Conservation (phyloP, 2,329 filamentous ascomycete genomes). For the Talaromyces sp. region DNA sequence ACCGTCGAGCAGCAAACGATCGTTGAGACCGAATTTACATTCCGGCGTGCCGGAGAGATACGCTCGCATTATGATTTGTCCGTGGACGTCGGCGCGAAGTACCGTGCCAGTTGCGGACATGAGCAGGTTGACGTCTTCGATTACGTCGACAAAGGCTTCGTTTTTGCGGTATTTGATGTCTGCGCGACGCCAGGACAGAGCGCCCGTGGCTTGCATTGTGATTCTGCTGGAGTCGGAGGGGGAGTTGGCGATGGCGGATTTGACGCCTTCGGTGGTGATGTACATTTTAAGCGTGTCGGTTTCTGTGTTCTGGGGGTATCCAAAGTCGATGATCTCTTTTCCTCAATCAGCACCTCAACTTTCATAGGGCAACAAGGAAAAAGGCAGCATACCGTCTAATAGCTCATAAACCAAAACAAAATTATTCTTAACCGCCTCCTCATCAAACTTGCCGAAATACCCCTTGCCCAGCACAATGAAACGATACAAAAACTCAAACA, state of each 20-base stretch:
- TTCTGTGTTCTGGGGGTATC: slow-evolving; percentile 98
- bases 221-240: slow-evolving; percentile 90
- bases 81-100: slow-evolving; percentile 90
- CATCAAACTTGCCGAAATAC: slow-evolving; percentile 98
- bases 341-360: background rate
- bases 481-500: slow-evolving; percentile 96
- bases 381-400: slow-evolving; percentile 65
- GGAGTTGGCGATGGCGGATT: slow-evolving; percentile 67
- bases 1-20: slow-evolving; percentile 84
- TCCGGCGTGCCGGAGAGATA: slow-evolving; percentile 95
- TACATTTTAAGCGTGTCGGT: slow-evolving; percentile 99
- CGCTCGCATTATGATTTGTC: slow-evolving; percentile 97
- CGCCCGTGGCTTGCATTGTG: slow-evolving; percentile 98
- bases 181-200: slow-evolving; percentile 91
- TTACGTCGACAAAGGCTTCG: slow-evolving; percentile 98
- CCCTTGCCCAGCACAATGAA: slow-evolving; percentile 84
- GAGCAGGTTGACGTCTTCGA: slow-evolving; percentile 96
- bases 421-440: slow-evolving; percentile 99
- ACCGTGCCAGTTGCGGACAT: slow-evolving; percentile 98
- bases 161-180: slow-evolving; percentile 99
- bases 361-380: background rate
- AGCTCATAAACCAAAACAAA: slow-evolving; percentile 98
- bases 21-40: slow-evolving; percentile 98
- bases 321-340: slow-evolving; percentile 94
- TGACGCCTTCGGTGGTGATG: slow-evolving; percentile 98